Evolutionary conservation across 2,329 filamentous ascomycete species (phyloP), one percentile per base, ranked within the genome.

Genomic region (Phoma sp.): DNA sequence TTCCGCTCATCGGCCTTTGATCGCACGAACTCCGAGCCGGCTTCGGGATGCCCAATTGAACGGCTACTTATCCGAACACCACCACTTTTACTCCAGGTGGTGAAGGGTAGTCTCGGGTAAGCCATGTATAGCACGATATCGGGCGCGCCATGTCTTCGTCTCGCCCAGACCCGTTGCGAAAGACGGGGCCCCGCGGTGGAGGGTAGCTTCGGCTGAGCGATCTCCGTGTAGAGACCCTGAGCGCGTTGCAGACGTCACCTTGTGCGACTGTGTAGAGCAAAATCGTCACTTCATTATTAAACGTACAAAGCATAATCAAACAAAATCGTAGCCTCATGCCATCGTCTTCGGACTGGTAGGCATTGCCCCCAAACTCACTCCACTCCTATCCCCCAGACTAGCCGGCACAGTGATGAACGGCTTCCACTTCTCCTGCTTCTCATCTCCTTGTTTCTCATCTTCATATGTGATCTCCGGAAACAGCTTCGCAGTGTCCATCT

Each of bases 331-430:
- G 2, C 7, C 7, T 40, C 23, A 54, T 1, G 46, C 46, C 45
- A 49, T 48, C 17, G 51, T 54, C 33, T 34, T 45, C 1, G 45
- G 39, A 25, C 51, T 49, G 29, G 39, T 23, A 20, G 59, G 56
- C 53, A 64, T 64, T 49, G 64, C 32, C 25, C 57, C 48, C 5
- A 45, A 46, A 43, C 63, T 68, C 17, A 57, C 64, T 40, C 67
- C 61, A n/a, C 55, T 62, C 2, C 59, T 55, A 36, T 61, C 63
- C 17, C 62, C 66, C 52, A 73, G 37, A n/a, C 60, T 63, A 39
- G 61, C 68, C 4, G 71, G 70, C 30, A 73, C 70, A 6, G 71
- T 74, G 23, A 74, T 72, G 23, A 74, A 74, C 5, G 68, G 66
- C 21, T 62, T 61, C 71, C 71, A 74, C 12, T 42, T 59, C 18